Conservation (phyloP, 345 rosid species). For the Eutrema heterophyllum region DNA sequence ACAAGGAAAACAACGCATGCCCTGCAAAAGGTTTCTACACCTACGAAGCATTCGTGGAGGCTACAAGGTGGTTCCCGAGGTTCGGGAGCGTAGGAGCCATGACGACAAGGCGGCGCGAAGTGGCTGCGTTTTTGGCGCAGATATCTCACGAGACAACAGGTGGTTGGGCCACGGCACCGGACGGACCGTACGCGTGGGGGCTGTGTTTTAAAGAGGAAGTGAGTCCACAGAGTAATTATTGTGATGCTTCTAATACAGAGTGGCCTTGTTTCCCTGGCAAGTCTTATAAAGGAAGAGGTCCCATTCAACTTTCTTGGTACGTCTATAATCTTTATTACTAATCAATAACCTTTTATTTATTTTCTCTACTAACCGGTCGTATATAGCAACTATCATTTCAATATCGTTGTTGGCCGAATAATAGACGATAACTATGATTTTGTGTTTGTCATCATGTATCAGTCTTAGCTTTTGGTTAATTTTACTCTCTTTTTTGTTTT, state of each 20-base stretch:
- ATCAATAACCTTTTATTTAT: not conserved
- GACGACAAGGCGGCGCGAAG: constrained; percentile 40
- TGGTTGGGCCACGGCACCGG: constrained; percentile 57
- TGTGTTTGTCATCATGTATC: too few species aligned
- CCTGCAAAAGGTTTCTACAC: constrained; percentile 59
- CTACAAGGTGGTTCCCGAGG: constrained; percentile 44
- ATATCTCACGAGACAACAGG: constrained; percentile 66
- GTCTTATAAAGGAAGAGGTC: constrained; percentile 58
- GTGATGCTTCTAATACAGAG: constrained; percentile 24
- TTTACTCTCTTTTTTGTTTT: not conserved
- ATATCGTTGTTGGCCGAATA: not conserved
- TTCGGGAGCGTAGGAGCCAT: constrained; percentile 44
- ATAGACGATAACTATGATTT: not conserved
- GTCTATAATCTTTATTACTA: not conserved
- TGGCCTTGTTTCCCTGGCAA: constrained; percentile 54
- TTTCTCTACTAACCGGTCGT: not conserved
- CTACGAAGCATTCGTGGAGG: constrained; percentile 57
- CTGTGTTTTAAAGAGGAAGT: constrained; percentile 51
- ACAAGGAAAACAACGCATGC: constrained; percentile 47
- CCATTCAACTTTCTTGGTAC: constrained; percentile 55
- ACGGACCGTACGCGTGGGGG: constrained; percentile 69
- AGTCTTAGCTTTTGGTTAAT: not conserved
- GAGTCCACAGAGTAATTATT: constrained; percentile 42
- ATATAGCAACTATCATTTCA: not conserved
- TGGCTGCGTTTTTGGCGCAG: constrained; percentile 68